A percentile compares a stretch with the other conserved stretches of the same genome.
These are phyloP conservation scores for Rhodotorula taiwanensis DNA, from an alignment of 768 basidiomycete species.

Conservation along the genomic window DNA sequence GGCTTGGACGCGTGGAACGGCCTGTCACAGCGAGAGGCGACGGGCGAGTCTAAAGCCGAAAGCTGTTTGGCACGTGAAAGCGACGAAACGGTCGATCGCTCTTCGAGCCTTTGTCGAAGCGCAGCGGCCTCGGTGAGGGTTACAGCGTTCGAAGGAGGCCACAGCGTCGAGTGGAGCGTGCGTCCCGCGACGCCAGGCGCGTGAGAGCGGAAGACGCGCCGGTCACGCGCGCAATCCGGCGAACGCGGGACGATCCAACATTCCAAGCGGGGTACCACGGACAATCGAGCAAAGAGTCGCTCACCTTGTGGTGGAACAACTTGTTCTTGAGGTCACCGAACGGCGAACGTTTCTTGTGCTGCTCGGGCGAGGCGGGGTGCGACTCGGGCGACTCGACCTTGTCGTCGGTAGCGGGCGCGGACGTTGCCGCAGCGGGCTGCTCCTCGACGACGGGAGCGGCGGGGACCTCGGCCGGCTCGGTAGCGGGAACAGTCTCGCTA, in stretches of 20 bases:
- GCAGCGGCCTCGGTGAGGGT: no score
- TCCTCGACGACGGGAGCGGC: background rate
- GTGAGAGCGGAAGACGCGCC: no score
- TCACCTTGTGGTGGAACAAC: constrained; percentile 25
- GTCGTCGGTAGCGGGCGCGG: background rate
- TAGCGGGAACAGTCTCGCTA: background rate
- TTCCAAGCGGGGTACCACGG: no score
- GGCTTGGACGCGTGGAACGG: no score
- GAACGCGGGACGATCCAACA: no score
- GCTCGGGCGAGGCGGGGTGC: background rate
- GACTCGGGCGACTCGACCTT: background rate
- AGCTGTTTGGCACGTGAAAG: background rate
- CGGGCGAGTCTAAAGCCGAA: no score
- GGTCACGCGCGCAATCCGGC: no score
- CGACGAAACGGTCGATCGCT: no score
- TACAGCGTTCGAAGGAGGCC: no score
- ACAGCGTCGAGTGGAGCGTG: background rate
- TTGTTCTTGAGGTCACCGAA: constrained; percentile 25
- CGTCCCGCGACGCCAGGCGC: no score
- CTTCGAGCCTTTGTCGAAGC: no score
- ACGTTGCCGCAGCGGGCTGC: background rate
- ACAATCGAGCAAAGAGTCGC: background rate
- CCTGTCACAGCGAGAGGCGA: no score
- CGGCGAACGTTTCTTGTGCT: constrained; percentile 12
- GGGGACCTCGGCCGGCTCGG: background rate